phyloP scores from a whole-genome alignment of 495 filamentous ascomycete species.

The Astrothelium macrocarpum region DNA sequence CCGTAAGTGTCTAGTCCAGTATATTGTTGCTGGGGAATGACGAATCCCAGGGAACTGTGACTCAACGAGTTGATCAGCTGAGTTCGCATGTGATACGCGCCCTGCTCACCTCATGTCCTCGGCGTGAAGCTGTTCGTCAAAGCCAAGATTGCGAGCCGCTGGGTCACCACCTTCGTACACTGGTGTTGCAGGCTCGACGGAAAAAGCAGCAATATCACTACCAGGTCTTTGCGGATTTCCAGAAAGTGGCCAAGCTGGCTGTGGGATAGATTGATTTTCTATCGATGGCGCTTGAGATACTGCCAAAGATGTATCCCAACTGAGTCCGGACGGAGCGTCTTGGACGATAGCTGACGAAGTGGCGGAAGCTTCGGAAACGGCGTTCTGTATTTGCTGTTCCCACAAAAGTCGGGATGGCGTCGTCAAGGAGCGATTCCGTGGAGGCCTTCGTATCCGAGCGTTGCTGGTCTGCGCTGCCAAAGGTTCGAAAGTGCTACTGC shows the following conservation, averaged over 20 bases:
- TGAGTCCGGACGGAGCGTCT: not conserved
- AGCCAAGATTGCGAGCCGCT: not conserved
- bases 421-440: not conserved
- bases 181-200: not conserved
- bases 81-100: not conserved
- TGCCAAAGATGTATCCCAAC: not conserved
- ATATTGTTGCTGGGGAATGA: slow-evolving; percentile 1
- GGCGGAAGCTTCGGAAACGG: not conserved
- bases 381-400: slow-evolving; percentile 3
- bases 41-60: not conserved
- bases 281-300: slow-evolving; percentile 1
- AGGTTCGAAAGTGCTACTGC: not conserved
- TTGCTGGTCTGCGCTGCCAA: not conserved
- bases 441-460: slow-evolving; percentile 1
- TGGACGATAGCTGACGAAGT: not conserved
- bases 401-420: slow-evolving; percentile 1
- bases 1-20: not conserved
- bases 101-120: slow-evolving; percentile 1
- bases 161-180: not conserved
- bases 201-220: not conserved
- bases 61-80: not conserved
- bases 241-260: not conserved
- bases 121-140: not conserved
- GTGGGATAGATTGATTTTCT: not conserved
- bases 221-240: not conserved